Percentiles rank a stretch among this genome's conserved stretches.
These are phyloP conservation scores for Sequoia sempervirens DNA, from an alignment of 75 land plant species.

Conservation along the genomic window DNA sequence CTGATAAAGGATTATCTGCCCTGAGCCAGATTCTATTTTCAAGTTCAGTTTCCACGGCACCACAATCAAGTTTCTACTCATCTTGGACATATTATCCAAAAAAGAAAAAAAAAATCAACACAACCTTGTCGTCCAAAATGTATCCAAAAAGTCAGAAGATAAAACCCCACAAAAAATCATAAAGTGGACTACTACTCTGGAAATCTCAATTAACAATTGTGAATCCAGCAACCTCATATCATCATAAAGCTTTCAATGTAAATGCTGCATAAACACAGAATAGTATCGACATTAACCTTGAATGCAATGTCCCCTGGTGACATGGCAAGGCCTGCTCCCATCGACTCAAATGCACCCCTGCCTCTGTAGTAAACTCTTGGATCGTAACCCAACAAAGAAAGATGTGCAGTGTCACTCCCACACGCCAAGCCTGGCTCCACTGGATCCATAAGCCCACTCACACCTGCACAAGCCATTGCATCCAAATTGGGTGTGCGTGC, in stretches of 20 bases:
- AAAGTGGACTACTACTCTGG: not conserved
- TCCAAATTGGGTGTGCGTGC: conserved; percentile 81
- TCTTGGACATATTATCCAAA: not conserved
- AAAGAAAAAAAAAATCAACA: not conserved
- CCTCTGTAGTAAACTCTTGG: conserved; percentile 92
- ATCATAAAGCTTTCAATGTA: not conserved
- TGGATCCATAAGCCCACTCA: conserved; percentile 98
- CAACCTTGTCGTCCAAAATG: not conserved
- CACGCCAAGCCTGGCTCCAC: conserved; percentile 97
- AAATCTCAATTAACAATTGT: not conserved
- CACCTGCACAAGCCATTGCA: conserved; percentile 91
- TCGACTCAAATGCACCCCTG: conserved; percentile 97
- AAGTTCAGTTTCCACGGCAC: not conserved
- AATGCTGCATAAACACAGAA: not conserved
- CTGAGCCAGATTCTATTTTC: not conserved
- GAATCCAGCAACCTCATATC: not conserved
- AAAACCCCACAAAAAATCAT: not conserved
- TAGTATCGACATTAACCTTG: conserved; percentile 48
- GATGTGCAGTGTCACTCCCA: conserved; percentile 98
- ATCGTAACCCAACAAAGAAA: conserved; percentile 89
- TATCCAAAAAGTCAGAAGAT: not conserved
- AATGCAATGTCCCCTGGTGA: conserved; percentile 99
- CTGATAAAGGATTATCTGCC: not conserved
- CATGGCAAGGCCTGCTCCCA: conserved; percentile 99
- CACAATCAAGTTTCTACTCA: not conserved